Base-by-base conservation (phyloP, 441 rosid species). In the Bruguiera hainesii region DNA sequence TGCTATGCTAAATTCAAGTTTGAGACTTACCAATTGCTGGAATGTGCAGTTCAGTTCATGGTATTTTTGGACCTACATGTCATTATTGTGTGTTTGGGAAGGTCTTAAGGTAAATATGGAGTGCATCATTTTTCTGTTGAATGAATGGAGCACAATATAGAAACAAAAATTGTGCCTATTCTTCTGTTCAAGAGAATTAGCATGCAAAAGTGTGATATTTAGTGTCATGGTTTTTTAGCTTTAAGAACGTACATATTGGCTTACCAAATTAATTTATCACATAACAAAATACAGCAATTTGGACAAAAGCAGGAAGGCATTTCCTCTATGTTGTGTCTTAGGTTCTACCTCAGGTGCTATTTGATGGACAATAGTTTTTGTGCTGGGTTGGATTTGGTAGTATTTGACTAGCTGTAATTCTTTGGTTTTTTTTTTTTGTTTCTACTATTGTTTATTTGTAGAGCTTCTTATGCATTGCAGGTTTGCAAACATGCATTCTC, bases 401-500 rank as follows among this genome's bases (percentile, higher is more conserved):
- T 11, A 3, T 42, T 42, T 13, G 15, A 42, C 18, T 42, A 4
- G 48, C 18, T 13, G 15, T 3, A 42, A 42, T 42, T 42, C 18
- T 42, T 11, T 11, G 48, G 23, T 33, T 18, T 55, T 11, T 33
- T 65, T 61, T 61, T 68, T 26, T 16, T 33, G 63, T 61, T 61
- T 68, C 11, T 65, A 48, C 31, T 18, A 46, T 18, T 56, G 63
- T 20, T 21, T 53, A 13, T 13, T 55, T 55, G 58, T 55, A 23
- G 25, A 23, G 26, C 52, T 23, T 66, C 63, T 30, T 68, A 61
- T 52, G 64, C 26, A 64, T 58, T 77, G 70, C 84, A 95, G 99
- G 98, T 95, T 57, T 95, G 99, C 82, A 95, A 92, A 80, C 93
- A 92, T 82, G 87, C 98, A 1, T 95, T 95, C 85, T 82, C 97